Percentiles rank a stretch among this genome's conserved stretches.
Evolutionary conservation across 768 basidiomycete genomes (phyloP).

Genomic region (Hygrophorus pudorinus): DNA sequence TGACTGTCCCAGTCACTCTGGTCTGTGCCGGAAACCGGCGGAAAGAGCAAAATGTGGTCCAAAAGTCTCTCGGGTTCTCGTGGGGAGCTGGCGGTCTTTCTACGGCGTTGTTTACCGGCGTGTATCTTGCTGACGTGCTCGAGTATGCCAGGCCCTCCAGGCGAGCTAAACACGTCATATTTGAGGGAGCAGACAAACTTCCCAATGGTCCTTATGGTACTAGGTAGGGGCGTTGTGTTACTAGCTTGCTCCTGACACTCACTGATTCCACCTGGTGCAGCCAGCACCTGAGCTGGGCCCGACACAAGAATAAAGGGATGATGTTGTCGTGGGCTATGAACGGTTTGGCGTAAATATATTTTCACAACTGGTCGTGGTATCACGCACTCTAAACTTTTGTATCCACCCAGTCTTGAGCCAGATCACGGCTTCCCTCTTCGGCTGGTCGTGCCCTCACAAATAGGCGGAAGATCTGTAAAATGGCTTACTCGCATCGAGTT

Average conservation of each 20-base stretch:
- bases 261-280: too few relatives aligned
- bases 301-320: conserved; percentile 37
- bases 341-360: neutral
- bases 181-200: conserved; percentile 47
- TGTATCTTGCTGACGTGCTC: conserved; percentile 46
- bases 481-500: conserved; percentile 52
- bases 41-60: conserved; percentile 56
- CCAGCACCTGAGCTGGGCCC: conserved; percentile 36
- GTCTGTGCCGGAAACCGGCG: conserved; percentile 58
- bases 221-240: too few relatives aligned
- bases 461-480: conserved; percentile 52
- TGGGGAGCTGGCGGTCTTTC: conserved; percentile 40
- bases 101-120: conserved; percentile 54
- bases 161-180: conserved; percentile 39
- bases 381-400: conserved; percentile 46
- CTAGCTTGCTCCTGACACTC: too few relatives aligned
- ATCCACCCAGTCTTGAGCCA: conserved; percentile 45
- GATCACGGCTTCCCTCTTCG: conserved; percentile 62
- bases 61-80: conserved; percentile 43
- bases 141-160: conserved; percentile 30
- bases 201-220: conserved; percentile 58
- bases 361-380: conserved; percentile 31
- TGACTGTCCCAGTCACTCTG: conserved; percentile 51
- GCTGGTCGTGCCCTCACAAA: conserved; percentile 52
- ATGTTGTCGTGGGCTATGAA: conserved; percentile 27